A percentile compares a stretch with the other conserved stretches of the same genome.
These are phyloP conservation scores for Cylindrodendrum hubeiense DNA, from an alignment of 2,329 filamentous ascomycete genomes.

Conservation along the genomic window DNA sequence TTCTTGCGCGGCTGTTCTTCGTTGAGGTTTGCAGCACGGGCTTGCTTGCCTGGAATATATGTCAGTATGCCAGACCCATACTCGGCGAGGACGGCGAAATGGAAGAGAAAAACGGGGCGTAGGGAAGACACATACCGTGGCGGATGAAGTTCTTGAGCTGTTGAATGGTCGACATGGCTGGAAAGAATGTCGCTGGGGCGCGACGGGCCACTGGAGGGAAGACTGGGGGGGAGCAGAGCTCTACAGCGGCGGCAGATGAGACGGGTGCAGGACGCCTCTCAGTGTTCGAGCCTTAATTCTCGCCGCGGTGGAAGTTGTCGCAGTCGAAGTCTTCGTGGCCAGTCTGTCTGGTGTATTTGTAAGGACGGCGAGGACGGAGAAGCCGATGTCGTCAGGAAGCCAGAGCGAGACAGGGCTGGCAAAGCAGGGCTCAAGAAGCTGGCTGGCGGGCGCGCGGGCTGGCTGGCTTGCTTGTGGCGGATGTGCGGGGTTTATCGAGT, in stretches of 20 bases:
- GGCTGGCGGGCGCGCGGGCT: background rate
- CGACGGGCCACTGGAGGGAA: constrained; percentile 39
- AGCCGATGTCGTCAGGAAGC: constrained; percentile 18
- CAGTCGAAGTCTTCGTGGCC: background rate
- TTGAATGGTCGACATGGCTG: constrained; percentile 80
- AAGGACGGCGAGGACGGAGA: constrained; percentile 9
- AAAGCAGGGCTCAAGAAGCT: constrained; percentile 2
- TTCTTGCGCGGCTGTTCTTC: constrained; percentile 67
- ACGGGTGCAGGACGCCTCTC: constrained; percentile 13
- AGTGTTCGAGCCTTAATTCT: background rate
- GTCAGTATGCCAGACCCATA: constrained; percentile 20
- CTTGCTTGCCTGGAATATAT: constrained; percentile 79
- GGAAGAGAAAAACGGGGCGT: background rate
- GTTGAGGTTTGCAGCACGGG: constrained; percentile 70
- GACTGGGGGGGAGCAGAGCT: constrained; percentile 19
- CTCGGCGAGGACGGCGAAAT: background rate
- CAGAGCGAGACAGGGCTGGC: constrained; percentile 14
- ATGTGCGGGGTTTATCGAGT: constrained; percentile 30
- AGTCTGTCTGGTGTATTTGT: constrained; percentile 7
- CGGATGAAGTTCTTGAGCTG: constrained; percentile 98
- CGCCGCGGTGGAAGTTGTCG: background rate
- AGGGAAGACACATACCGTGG: constrained; percentile 70
- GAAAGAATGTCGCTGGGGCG: constrained; percentile 39
- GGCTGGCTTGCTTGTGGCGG: constrained; percentile 7
- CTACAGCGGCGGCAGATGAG: constrained; percentile 11